phyloP scores from a whole-genome alignment of 1,284 basidiomycete species.

The Microbotryum violaceum region DNA sequence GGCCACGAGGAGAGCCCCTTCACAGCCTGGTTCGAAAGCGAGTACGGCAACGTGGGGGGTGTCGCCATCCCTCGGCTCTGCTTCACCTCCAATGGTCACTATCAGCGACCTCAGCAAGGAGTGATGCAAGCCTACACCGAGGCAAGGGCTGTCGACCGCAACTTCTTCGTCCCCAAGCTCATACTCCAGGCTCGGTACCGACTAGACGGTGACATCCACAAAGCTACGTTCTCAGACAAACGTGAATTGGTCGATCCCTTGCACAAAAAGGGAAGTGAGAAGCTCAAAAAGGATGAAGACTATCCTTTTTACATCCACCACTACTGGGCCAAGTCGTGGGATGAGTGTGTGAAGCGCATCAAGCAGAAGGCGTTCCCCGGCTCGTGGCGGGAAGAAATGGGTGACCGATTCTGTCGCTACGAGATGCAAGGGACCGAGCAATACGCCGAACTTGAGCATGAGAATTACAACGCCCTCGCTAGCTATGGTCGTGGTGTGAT shows the following conservation, averaged over 20 bases:
- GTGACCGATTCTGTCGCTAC: not conserved
- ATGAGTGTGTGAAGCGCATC: conserved; percentile 5
- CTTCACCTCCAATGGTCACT: not conserved
- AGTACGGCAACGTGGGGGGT: not conserved
- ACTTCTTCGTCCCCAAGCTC: not conserved
- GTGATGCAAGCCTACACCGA: not conserved
- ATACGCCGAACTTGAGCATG: no score
- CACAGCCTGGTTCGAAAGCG: not conserved
- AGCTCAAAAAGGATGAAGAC: not conserved
- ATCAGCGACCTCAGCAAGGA: not conserved
- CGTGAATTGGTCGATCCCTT: conserved; percentile 1
- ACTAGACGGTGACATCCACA: no score
- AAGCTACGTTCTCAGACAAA: not conserved
- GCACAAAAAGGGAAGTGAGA: not conserved
- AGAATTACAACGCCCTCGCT: not conserved
- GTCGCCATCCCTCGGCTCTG: not conserved
- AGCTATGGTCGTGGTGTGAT: not conserved
- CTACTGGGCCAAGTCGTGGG: conserved; percentile 5
- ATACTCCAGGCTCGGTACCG: not conserved
- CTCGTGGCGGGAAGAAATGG: not conserved
- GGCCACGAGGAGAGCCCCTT: not conserved
- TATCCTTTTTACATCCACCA: conserved; percentile 9
- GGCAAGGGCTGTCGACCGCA: not conserved
- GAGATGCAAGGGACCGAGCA: no score
- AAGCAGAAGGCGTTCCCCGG: conserved; percentile 4